phyloP scores from a whole-genome alignment of 805 yeast species.

The Dipodascus geniculatus region DNA sequence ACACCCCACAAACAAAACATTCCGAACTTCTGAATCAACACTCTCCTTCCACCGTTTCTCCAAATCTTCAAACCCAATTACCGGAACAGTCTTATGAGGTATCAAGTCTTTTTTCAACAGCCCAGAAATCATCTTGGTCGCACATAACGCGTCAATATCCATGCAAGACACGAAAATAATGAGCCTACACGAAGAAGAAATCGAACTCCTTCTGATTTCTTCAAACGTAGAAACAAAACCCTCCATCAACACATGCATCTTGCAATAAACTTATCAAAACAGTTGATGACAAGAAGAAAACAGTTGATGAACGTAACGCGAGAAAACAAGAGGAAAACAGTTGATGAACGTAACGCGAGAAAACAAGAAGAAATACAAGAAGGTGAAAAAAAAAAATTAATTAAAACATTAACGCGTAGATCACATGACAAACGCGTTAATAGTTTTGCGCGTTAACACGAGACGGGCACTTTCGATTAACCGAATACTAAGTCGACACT shows the following conservation, averaged over 20 bases:
- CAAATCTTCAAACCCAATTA: constrained; percentile 80
- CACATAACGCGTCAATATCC: constrained; percentile 85
- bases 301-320: background rate
- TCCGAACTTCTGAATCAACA: constrained; percentile 64
- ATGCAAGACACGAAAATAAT: constrained; percentile 83
- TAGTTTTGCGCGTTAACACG: no score
- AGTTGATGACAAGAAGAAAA: background rate
- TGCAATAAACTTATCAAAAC: no score
- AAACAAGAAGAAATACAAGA: background rate
- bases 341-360: background rate
- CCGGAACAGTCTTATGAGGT: constrained; percentile 82
- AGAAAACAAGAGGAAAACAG: background rate
- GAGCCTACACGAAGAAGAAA: constrained; percentile 82
- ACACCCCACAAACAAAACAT: constrained; percentile 76
- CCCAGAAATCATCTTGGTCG: constrained; percentile 62
- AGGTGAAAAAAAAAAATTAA: no score
- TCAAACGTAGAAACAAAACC: constrained; percentile 58
- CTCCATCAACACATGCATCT: constrained; percentile 66
- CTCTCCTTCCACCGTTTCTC: constrained; percentile 38
- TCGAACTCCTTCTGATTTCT: constrained; percentile 55
- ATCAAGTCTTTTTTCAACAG: constrained; percentile 70
- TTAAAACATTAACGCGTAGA: no score
- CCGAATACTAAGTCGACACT: no score
- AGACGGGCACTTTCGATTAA: no score
- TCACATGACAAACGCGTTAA: no score